These are phyloP conservation scores for Agaricus sinodeliciosus DNA, from an alignment of 768 basidiomycete genomes.

Conservation along the genomic window DNA sequence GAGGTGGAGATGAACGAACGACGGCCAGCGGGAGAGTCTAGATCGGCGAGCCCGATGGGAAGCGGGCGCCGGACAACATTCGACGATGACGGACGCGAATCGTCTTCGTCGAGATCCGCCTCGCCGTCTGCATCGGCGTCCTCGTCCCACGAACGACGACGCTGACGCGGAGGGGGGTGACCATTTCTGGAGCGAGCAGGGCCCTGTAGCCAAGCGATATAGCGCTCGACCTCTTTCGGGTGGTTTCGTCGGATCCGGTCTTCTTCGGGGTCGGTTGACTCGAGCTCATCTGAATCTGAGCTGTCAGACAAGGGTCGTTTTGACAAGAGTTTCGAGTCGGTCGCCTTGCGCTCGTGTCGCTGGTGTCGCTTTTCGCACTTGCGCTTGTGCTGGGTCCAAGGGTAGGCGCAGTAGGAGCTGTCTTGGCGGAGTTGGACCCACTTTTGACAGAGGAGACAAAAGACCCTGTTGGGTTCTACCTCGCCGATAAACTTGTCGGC, in stretches of 20 bases:
- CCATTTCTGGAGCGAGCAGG: neutral
- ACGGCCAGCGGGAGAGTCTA: constrained; percentile 57
- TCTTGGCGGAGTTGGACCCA: constrained; percentile 83
- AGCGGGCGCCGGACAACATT: constrained; percentile 19
- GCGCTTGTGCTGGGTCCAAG: constrained; percentile 72
- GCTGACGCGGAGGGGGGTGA: neutral
- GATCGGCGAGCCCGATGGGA: constrained; percentile 45
- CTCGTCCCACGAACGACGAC: constrained; percentile 9
- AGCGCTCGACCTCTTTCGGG: constrained; percentile 13
- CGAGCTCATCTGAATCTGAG: constrained; percentile 20
- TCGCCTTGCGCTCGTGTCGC: too few relatives aligned
- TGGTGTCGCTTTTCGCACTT: constrained; percentile 71
- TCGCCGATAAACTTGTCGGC: constrained; percentile 58
- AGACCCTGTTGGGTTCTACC: constrained; percentile 71
- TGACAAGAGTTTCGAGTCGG: constrained; percentile 21
- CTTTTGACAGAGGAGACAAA: constrained; percentile 69
- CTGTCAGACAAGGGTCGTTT: constrained; percentile 12
- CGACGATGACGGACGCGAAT: neutral
- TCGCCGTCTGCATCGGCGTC: constrained; percentile 27
- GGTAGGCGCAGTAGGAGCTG: constrained; percentile 73
- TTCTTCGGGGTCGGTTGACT: constrained; percentile 21
- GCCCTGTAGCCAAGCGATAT: constrained; percentile 7
- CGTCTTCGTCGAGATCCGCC: constrained; percentile 9
- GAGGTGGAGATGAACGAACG: constrained; percentile 48
- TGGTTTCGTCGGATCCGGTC: constrained; percentile 15